These are phyloP conservation scores for Amylocarpus encephaloides DNA, from an alignment of 2,329 filamentous ascomycete species.

Conservation along the genomic window DNA sequence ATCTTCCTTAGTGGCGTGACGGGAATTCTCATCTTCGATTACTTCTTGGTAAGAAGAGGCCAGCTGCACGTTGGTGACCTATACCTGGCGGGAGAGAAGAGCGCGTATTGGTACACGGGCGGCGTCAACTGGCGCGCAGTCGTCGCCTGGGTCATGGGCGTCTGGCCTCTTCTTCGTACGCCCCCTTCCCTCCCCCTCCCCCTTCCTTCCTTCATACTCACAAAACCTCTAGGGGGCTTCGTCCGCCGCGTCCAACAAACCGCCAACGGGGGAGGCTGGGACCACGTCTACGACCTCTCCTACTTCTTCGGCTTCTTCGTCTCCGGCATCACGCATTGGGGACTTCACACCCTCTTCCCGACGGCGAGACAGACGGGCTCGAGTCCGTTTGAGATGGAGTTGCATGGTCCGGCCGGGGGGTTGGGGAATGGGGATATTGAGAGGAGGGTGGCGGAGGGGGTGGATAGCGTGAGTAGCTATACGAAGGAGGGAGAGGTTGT, in stretches of 20 bases:
- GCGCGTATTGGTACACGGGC: conserved; percentile 29
- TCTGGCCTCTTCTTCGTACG: conserved; percentile 31
- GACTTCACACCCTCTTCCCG: conserved; percentile 22
- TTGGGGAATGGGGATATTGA: not conserved
- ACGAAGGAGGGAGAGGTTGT: not conserved
- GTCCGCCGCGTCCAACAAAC: conserved; percentile 21
- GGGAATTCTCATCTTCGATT: conserved; percentile 41
- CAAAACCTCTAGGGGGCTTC: conserved; percentile 22
- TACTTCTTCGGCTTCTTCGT: conserved; percentile 31
- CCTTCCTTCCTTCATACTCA: not conserved
- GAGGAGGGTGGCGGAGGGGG: not conserved
- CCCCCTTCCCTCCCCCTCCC: not conserved
- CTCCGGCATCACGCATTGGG: conserved; percentile 21
- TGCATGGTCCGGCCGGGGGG: conserved; percentile 11
- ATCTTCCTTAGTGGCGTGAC: conserved; percentile 44
- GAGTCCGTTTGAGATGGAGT: conserved; percentile 26
- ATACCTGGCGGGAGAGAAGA: conserved; percentile 24
- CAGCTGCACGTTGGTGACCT: conserved; percentile 30
- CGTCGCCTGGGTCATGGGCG: conserved; percentile 14
- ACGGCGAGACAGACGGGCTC: conserved; percentile 23
- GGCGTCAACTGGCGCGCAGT: conserved; percentile 32
- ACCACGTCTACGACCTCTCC: conserved; percentile 28
- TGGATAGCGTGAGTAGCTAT: not conserved
- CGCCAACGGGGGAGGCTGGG: conserved; percentile 27
- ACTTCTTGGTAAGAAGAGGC: conserved; percentile 35